Percentiles rank a stretch among this genome's conserved stretches.
Conservation (phyloP, 495 filamentous ascomycete genomes). For the Xylaria scruposa region DNA sequence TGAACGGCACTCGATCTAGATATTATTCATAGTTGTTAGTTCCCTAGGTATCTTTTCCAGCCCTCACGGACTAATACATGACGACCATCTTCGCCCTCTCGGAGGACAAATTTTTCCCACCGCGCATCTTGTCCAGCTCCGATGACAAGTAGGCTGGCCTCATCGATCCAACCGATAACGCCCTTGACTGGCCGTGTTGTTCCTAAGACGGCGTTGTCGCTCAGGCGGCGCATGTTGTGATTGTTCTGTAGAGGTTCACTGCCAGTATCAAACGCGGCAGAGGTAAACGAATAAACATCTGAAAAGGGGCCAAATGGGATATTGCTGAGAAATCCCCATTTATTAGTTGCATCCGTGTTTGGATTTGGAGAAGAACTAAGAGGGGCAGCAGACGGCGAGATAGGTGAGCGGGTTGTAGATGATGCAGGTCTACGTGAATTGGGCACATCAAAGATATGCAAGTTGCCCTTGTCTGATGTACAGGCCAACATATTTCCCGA, state of each 20-base stretch:
- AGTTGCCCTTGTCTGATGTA: slow-evolving; percentile 95
- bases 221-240: slow-evolving; percentile 35
- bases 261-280: slow-evolving; percentile 76
- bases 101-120: slow-evolving; percentile 83
- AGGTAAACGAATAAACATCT: slow-evolving; percentile 82
- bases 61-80: slow-evolving; percentile 69
- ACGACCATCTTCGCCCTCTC: slow-evolving; percentile 67
- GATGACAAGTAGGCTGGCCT: slow-evolving; percentile 72
- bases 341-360: slow-evolving; percentile 63
- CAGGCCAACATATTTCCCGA: slow-evolving; percentile 79
- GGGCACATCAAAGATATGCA: slow-evolving; percentile 86
- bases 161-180: slow-evolving; percentile 75
- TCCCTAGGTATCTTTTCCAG: slow-evolving; percentile 80
- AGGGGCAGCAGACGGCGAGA: slow-evolving; percentile 18
- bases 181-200: slow-evolving; percentile 72
- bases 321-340: slow-evolving; percentile 81
- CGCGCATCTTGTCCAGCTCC: slow-evolving; percentile 81
- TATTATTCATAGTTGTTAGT: slow-evolving; percentile 43
- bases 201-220: slow-evolving; percentile 48
- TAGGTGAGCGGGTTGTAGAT: slow-evolving; percentile 16
- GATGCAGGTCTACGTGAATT: slow-evolving; percentile 40
- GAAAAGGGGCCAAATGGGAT: slow-evolving; percentile 85
- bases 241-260: slow-evolving; percentile 63
- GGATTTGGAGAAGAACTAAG: slow-evolving; percentile 20
- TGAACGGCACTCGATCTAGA: slow-evolving; percentile 18